Base-by-base conservation (phyloP, 495 filamentous ascomycete genomes). In the Beverwykella pulmonaria region DNA sequence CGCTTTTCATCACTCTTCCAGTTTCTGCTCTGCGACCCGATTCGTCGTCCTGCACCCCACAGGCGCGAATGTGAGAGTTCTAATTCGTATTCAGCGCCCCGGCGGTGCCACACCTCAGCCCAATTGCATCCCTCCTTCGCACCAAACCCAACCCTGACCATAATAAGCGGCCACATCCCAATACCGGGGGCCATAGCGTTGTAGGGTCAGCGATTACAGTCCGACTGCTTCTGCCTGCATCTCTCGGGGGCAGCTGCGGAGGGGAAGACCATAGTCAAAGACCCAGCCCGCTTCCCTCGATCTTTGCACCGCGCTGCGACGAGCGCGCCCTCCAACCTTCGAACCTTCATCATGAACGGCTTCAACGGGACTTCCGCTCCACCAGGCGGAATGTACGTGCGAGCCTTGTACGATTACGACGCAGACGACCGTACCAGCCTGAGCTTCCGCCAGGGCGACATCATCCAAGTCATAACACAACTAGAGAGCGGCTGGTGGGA, bases 401-500 rank as follows among this genome's bases (percentile, higher is more conserved):
- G 93, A 68, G 94, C 94, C 19, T 85, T 97, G 62, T 98, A 98
- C 81, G 92, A 97, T 78, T 98, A 98, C 77, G 90, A 95, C 73
- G 92, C 95, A 64, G 93, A 98, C 77, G 94, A 98, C 79, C 87
- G 90, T 69, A 97, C 94, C 41, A 97, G 93, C 79, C 80, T 98
- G 71, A 97, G 93, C 79, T 98, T 98, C 75, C 90, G 87, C 63
- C 88, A 93, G 71, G 95, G 95, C 65, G 94, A 98, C 74, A 87
- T 97, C 61, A 98, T 98, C 64, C 92, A 97, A 79, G 94, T 98
- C 70, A 89, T 98, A 63, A 98, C 96, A 61, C 93, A 96, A 77
- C 82, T 98, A 46, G 95, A 97, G 72, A 98, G 92, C 67, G 94
- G 94, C 9, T 98, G 94, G 94, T 98, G 94, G 94, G 94, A 98